Percentiles rank a stretch among this genome's conserved stretches.
phyloP scores from a whole-genome alignment of 129 eudicot species.

The Ambrosia trifida region DNA sequence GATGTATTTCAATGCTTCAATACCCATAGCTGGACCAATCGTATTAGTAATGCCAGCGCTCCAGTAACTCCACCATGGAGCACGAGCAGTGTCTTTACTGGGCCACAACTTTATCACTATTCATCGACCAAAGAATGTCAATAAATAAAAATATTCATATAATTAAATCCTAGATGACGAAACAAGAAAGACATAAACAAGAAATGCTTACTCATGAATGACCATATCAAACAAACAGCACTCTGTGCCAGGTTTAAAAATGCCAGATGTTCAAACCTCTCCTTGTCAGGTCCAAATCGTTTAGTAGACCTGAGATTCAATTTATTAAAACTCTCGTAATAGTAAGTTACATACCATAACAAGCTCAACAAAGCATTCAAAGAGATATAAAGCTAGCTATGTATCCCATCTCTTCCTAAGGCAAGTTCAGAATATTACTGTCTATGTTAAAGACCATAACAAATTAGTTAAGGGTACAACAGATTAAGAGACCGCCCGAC shows the following conservation, averaged over 20 bases:
- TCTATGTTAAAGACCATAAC: neutral
- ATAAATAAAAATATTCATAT: neutral
- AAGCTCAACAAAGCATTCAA: neutral
- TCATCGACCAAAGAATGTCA: slow-evolving; percentile 21
- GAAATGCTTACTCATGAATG: slow-evolving; percentile 72
- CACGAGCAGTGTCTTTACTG: slow-evolving; percentile 57
- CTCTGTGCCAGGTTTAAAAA: slow-evolving; percentile 87
- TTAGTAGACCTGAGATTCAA: slow-evolving; percentile 72
- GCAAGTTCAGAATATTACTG: neutral
- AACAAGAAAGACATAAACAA: neutral
- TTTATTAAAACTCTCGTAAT: neutral
- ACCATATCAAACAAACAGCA: slow-evolving; percentile 91
- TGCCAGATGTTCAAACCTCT: slow-evolving; percentile 94
- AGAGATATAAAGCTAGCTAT: slow-evolving; percentile 1
- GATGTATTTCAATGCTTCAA: slow-evolving; percentile 89
- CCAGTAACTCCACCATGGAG: slow-evolving; percentile 99
- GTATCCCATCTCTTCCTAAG: neutral
- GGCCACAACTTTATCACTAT: slow-evolving; percentile 91
- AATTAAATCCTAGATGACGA: neutral
- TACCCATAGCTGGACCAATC: slow-evolving; percentile 99
- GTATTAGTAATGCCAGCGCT: slow-evolving; percentile 98
- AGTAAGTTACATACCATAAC: neutral
- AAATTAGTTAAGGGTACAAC: neutral
- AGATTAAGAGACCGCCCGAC: neutral
- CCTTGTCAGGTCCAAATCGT: slow-evolving; percentile 77